Percentiles rank a stretch among this genome's conserved stretches.
These are phyloP conservation scores for Paracorniculantispora psalliotae DNA, from an alignment of 2,329 filamentous ascomycete genomes.

Conservation along the genomic window DNA sequence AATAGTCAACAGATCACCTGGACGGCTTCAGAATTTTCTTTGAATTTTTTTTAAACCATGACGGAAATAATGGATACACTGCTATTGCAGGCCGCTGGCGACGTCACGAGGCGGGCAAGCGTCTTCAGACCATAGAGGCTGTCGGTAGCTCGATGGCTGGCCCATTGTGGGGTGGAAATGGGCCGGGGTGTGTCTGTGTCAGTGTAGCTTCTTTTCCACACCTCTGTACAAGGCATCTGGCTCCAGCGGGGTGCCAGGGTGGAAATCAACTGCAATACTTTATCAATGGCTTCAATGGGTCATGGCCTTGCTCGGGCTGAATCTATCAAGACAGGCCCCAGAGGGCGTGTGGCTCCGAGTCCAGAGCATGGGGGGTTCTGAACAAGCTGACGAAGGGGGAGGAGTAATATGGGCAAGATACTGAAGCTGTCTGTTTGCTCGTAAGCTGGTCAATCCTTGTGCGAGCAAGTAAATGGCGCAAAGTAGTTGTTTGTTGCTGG, in stretches of 20 bases:
- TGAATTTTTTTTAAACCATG: background rate
- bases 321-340: background rate
- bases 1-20: constrained; percentile 6
- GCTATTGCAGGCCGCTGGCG: background rate
- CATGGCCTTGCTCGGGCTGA: background rate
- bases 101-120: constrained; percentile 7
- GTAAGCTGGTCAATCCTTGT: background rate
- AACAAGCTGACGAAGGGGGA: constrained; percentile 2
- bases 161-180: background rate
- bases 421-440: background rate
- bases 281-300: background rate
- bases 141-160: background rate
- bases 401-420: constrained; percentile 4
- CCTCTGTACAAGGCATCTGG: background rate
- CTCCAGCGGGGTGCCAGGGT: constrained; percentile 1
- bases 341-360: constrained; percentile 1
- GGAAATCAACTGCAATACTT: background rate
- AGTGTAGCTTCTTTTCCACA: background rate
- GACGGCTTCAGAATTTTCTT: background rate
- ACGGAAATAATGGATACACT: constrained; percentile 5
- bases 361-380: background rate
- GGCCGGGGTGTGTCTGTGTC: background rate
- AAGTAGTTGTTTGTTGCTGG: background rate
- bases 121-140: too few relatives aligned
- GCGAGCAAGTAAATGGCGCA: background rate